A percentile compares a stretch with the other conserved stretches of the same genome.
Evolutionary conservation across 345 rosid species (phyloP).

Genomic region (Rhodomyrtus tomentosa): DNA sequence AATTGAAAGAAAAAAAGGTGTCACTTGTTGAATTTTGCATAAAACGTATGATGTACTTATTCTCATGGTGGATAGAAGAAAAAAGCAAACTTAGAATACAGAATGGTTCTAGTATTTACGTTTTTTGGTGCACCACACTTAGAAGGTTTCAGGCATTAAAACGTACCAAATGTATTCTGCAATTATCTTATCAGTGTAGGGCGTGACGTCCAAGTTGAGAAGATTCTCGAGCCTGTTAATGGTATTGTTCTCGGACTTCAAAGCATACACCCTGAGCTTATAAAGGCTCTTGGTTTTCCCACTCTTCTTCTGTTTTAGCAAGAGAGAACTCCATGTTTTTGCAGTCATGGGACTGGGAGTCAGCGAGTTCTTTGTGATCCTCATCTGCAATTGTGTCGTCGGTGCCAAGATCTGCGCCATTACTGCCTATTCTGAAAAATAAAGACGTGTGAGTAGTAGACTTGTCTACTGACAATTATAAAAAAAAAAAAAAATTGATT

Average conservation of each 20-base stretch:
- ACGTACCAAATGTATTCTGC: conserved; percentile 95
- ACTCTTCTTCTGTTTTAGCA: conserved; percentile 63
- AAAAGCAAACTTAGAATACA: not conserved
- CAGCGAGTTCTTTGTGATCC: conserved; percentile 42
- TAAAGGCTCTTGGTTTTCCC: conserved; percentile 24
- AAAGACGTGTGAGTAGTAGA: not conserved
- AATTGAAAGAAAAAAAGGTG: not conserved
- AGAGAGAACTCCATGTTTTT: conserved; percentile 56
- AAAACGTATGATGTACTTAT: not conserved
- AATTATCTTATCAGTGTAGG: conserved; percentile 72
- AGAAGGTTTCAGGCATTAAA: not conserved
- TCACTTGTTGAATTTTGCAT: not conserved
- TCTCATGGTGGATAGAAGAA: not conserved
- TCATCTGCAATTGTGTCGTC: conserved; percentile 65
- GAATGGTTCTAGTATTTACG: not conserved
- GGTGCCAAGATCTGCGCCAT: conserved; percentile 93
- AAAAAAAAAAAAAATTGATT: not conserved
- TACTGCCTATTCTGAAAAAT: conserved; percentile 25
- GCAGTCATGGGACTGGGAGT: conserved; percentile 27
- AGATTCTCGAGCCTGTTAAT: conserved; percentile 67
- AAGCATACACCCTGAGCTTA: conserved; percentile 49
- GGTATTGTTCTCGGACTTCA: conserved; percentile 56
- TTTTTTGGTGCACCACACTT: not conserved
- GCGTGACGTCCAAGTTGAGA: conserved; percentile 74
- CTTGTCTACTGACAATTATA: not conserved